Evolutionary conservation across 2,329 filamentous ascomycete genomes (phyloP).

Genomic region (Aspergillus novofumigatus): DNA sequence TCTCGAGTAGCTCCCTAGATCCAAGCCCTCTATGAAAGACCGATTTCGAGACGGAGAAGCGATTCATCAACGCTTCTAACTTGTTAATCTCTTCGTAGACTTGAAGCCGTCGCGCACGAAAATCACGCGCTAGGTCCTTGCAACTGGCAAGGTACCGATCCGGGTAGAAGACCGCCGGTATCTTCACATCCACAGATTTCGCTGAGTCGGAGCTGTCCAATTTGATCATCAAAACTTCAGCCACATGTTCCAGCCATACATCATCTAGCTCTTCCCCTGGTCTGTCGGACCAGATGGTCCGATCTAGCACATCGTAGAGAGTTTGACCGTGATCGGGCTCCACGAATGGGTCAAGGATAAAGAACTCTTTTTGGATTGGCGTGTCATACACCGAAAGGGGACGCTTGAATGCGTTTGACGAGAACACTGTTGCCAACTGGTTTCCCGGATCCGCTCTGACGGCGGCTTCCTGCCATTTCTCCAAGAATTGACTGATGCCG

Average conservation of each 20-base stretch:
- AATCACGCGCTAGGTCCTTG: slow-evolving; percentile 43
- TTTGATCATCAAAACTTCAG: slow-evolving; percentile 54
- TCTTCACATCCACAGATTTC: slow-evolving; percentile 43
- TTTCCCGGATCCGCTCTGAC: slow-evolving; percentile 39
- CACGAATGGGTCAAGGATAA: slow-evolving; percentile 36
- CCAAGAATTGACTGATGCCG: slow-evolving; percentile 44
- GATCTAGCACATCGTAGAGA: slow-evolving; percentile 53
- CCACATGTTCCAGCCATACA: slow-evolving; percentile 46
- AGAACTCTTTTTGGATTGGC: slow-evolving; percentile 35
- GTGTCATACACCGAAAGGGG: slow-evolving; percentile 25
- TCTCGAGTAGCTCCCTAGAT: slow-evolving; percentile 31
- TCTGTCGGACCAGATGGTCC: slow-evolving; percentile 45
- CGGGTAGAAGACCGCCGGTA: slow-evolving; percentile 53
- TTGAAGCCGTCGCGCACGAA: slow-evolving; percentile 40
- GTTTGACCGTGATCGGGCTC: slow-evolving; percentile 39
- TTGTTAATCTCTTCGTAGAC: slow-evolving; percentile 29
- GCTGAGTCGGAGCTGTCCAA: slow-evolving; percentile 34
- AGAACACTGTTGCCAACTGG: slow-evolving; percentile 43
- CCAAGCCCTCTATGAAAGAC: slow-evolving; percentile 18
- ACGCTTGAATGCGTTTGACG: slow-evolving; percentile 42
- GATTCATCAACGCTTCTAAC: slow-evolving; percentile 28
- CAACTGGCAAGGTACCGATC: slow-evolving; percentile 58
- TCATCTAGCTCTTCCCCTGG: slow-evolving; percentile 39
- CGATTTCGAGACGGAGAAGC: slow-evolving; percentile 24
- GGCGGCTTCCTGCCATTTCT: slow-evolving; percentile 47